These are phyloP conservation scores for Apiospora marii DNA, from an alignment of 2,329 filamentous ascomycete species.

Conservation along the genomic window DNA sequence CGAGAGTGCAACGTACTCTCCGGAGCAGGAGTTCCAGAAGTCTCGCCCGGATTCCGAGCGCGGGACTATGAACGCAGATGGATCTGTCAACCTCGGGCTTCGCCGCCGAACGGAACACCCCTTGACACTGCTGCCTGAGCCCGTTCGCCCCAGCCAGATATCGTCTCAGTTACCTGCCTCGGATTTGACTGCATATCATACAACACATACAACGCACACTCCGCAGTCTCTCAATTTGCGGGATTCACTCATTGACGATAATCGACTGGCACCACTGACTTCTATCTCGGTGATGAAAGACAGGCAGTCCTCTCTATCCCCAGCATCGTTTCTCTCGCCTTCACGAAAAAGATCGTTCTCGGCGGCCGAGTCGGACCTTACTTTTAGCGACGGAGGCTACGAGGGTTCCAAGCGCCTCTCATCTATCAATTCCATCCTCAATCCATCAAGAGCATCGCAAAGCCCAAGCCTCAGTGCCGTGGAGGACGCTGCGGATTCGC, in stretches of 20 bases:
- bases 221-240: slow-evolving; percentile 48
- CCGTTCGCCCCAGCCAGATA: slow-evolving; percentile 52
- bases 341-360: slow-evolving; percentile 75
- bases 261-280: slow-evolving; percentile 64
- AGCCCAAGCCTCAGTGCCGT: slow-evolving; percentile 34
- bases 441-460: slow-evolving; percentile 53
- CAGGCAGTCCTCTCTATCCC: slow-evolving; percentile 65
- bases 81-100: slow-evolving; percentile 69
- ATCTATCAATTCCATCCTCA: slow-evolving; percentile 79
- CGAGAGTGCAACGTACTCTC: slow-evolving; percentile 55
- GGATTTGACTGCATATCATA: slow-evolving; percentile 61
- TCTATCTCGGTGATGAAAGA: slow-evolving; percentile 55
- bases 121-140: slow-evolving; percentile 57
- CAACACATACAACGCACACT: slow-evolving; percentile 43
- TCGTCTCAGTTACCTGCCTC: slow-evolving; percentile 53
- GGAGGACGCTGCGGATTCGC: slow-evolving; percentile 49
- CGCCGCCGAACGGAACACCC: slow-evolving; percentile 57
- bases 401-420: slow-evolving; percentile 69
- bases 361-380: slow-evolving; percentile 60
- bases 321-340: slow-evolving; percentile 66
- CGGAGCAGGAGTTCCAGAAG: slow-evolving; percentile 51
- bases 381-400: slow-evolving; percentile 47
- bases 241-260: slow-evolving; percentile 61
- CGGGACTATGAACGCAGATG: slow-evolving; percentile 68
- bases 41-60: slow-evolving; percentile 53